Conservation (phyloP, 2,329 filamentous ascomycete genomes). For the Talaromyces funiculosus region DNA sequence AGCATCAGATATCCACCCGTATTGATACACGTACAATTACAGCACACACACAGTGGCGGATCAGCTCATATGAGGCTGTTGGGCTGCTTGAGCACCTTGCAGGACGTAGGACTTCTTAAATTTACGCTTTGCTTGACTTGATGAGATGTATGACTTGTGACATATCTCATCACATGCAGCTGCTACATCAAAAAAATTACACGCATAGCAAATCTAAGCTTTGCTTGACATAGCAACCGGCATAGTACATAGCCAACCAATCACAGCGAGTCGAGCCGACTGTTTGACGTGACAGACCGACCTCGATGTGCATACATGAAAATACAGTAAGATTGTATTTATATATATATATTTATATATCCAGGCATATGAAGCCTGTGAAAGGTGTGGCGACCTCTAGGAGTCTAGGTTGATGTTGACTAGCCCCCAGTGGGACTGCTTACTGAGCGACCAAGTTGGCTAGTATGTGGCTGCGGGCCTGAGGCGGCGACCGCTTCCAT, state of each 20-base stretch:
- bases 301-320: background rate
- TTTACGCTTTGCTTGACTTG: background rate
- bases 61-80: background rate
- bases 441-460: background rate
- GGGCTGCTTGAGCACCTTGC: background rate
- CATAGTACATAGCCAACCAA: background rate
- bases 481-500: conserved; percentile 6
- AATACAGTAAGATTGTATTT: background rate
- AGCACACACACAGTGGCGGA: background rate
- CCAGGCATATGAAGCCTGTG: background rate
- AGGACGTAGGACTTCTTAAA: background rate
- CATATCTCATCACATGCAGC: background rate
- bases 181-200: background rate
- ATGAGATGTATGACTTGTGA: background rate
- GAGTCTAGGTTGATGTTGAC: background rate
- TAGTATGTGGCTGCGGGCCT: background rate
- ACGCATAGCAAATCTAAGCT: background rate
- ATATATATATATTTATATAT: background rate
- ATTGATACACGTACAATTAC: background rate
- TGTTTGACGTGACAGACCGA: background rate
- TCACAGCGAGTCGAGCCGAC: background rate
- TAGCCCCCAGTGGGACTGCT: no score
- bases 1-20: no score
- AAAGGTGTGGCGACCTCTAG: background rate
- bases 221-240: background rate